These are phyloP conservation scores for Tillandsia fasciculata DNA, from an alignment of 176 grass and related monocot species.

Conservation along the genomic window DNA sequence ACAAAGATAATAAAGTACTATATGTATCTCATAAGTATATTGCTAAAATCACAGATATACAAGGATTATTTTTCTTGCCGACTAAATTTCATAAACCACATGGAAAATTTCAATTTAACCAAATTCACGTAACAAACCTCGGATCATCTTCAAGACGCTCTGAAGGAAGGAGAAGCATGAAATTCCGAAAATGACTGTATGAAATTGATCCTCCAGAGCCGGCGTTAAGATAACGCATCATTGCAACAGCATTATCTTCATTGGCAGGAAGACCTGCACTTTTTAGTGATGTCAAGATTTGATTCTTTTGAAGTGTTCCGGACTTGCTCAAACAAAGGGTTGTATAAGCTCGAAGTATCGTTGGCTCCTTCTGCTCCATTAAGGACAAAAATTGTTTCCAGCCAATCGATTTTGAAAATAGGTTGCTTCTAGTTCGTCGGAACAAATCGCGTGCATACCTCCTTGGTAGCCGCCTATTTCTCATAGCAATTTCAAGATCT, in stretches of 20 bases:
- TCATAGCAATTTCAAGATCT: conserved; percentile 93
- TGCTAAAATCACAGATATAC: not conserved
- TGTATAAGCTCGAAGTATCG: conserved; percentile 86
- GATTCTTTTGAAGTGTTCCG: conserved; percentile 90
- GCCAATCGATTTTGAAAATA: conserved; percentile 90
- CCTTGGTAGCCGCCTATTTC: conserved; percentile 69
- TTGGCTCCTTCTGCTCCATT: conserved; percentile 98
- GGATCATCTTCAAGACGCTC: conserved; percentile 94
- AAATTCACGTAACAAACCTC: conserved; percentile 36
- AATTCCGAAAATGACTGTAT: conserved; percentile 92
- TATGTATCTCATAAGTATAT: no score
- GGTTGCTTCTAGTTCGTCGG: conserved; percentile 60
- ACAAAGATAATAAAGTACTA: no score
- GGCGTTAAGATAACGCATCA: conserved; percentile 82
- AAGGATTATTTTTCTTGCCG: not conserved
- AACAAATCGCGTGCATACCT: conserved; percentile 78
- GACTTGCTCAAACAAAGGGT: conserved; percentile 92
- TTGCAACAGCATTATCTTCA: conserved; percentile 87
- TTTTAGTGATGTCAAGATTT: conserved; percentile 77
- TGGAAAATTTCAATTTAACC: conserved; percentile 9
- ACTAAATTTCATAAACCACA: not conserved
- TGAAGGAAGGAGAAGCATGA: conserved; percentile 96
- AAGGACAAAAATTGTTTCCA: conserved; percentile 95
- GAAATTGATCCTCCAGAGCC: conserved; percentile 78
- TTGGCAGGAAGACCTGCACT: conserved; percentile 73